A percentile compares a stretch with the other conserved stretches of the same genome.
These are phyloP conservation scores for Arthrobotrys iridis DNA, from an alignment of 2,329 filamentous ascomycete species.

Conservation along the genomic window DNA sequence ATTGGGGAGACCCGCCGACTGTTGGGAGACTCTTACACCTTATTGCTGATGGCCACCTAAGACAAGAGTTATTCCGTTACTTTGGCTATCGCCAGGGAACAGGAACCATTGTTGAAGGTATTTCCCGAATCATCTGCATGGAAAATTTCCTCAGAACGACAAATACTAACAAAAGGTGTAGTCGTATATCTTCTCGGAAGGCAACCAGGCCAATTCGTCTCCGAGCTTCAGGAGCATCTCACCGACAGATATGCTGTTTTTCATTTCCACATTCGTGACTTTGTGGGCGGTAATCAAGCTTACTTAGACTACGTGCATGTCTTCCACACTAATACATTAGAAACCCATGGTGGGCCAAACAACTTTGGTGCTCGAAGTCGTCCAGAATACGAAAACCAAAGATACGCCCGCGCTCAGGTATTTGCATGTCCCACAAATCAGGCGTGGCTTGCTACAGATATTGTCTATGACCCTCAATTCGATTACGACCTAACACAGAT, in stretches of 20 bases:
- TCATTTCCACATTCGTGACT: background rate
- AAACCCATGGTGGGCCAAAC: background rate
- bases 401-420: background rate
- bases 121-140: background rate
- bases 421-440: background rate
- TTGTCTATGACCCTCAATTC: background rate
- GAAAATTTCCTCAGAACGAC: too few species aligned
- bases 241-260: conserved; percentile 6
- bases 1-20: background rate
- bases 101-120: conserved; percentile 6
- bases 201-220: background rate
- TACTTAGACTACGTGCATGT: background rate
- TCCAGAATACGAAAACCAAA: background rate
- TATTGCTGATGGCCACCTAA: background rate
- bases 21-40: conserved; percentile 4
- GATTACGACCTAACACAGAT: background rate
- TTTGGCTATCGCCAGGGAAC: background rate
- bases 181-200: conserved; percentile 7
- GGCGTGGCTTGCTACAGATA: background rate
- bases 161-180: background rate
- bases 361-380: background rate
- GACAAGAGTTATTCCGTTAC: conserved; percentile 4
- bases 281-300: background rate
- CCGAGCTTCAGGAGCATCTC: background rate
- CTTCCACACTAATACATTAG: conserved; percentile 4